Percentiles rank a stretch among this genome's conserved stretches.
These are phyloP conservation scores for Globisporangium barbulae DNA, from an alignment of 352 stramenopile species.

Conservation along the genomic window DNA sequence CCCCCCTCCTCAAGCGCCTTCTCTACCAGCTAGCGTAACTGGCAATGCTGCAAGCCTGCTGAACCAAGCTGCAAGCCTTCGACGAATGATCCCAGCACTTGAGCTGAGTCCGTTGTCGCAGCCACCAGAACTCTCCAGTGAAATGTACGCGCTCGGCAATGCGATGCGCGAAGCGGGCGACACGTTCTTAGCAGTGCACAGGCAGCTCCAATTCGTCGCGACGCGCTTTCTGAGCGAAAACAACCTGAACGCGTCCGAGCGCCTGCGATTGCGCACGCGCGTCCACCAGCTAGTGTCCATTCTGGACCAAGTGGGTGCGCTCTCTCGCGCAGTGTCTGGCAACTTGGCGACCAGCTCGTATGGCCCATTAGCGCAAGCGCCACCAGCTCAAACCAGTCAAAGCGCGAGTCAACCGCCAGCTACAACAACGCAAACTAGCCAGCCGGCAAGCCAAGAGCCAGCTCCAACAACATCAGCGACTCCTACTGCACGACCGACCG, in stretches of 20 bases:
- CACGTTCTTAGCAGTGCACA: conserved; percentile 35
- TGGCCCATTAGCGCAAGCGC: background rate
- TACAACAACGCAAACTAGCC: background rate
- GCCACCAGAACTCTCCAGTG: conserved; percentile 16
- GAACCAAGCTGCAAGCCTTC: conserved; percentile 23
- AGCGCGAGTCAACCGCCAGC: background rate
- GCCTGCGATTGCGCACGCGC: conserved; percentile 19
- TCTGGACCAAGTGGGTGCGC: conserved; percentile 11
- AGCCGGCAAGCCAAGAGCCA: background rate
- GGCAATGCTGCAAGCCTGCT: conserved; percentile 8
- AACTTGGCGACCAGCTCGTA: conserved; percentile 20
- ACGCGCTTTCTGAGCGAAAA: conserved; percentile 25
- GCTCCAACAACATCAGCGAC: background rate
- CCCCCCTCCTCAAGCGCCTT: background rate
- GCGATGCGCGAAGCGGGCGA: conserved; percentile 26
- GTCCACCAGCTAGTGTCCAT: conserved; percentile 24
- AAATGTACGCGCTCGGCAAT: conserved; percentile 33
- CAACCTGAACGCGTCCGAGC: conserved; percentile 22
- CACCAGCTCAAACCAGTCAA: background rate
- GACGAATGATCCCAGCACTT: conserved; percentile 27
- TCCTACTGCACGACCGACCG: background rate
- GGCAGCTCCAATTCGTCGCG: conserved; percentile 30
- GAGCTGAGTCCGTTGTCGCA: conserved; percentile 23
- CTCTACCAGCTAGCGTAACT: background rate
- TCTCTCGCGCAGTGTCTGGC: conserved; percentile 14